Percentiles rank a stretch among this genome's conserved stretches.
Evolutionary conservation across 768 basidiomycete genomes (phyloP).

Genomic region (Ephemerocybe angulata): DNA sequence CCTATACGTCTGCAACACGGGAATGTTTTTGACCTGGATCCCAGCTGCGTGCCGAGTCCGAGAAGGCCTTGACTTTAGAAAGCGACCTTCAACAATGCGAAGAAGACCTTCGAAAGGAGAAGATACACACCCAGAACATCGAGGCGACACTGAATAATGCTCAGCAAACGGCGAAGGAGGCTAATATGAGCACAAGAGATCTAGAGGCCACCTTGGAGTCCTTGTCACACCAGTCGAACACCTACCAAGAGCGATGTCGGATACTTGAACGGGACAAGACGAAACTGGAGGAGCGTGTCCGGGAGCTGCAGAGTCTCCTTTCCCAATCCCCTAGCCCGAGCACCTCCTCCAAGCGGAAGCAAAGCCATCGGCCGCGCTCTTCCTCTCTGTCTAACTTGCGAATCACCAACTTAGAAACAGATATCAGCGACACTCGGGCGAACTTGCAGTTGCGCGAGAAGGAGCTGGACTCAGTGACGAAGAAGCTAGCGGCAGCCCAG

Average conservation of each 20-base stretch:
- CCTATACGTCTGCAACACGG: neutral
- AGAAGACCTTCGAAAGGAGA: conserved; percentile 58
- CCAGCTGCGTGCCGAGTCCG: conserved; percentile 56
- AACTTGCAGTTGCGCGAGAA: conserved; percentile 42
- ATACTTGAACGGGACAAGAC: conserved; percentile 57
- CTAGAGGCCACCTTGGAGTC: conserved; percentile 55
- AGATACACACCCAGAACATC: conserved; percentile 48
- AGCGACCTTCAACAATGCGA: conserved; percentile 42
- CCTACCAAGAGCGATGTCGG: conserved; percentile 35
- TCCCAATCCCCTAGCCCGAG: conserved; percentile 33
- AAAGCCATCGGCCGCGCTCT: conserved; percentile 46
- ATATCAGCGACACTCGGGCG: conserved; percentile 46
- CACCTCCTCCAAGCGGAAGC: conserved; percentile 29
- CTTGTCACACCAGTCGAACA: conserved; percentile 50
- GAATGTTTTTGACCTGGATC: conserved; percentile 5
- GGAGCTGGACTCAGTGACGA: conserved; percentile 38
- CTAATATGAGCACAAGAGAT: conserved; percentile 48
- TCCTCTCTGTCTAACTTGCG: conserved; percentile 55
- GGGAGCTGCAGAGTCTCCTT: conserved; percentile 50
- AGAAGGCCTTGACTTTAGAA: conserved; percentile 55
- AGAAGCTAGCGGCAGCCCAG: conserved; percentile 49
- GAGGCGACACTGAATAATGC: conserved; percentile 45
- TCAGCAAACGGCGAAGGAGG: conserved; percentile 48
- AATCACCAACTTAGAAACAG: conserved; percentile 50
- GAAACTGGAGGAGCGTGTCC: conserved; percentile 52